Evolutionary conservation across 176 grass and related monocot genomes (phyloP), one percentile per base, ranked within the genome.

Genomic region (Oryza officinalis): DNA sequence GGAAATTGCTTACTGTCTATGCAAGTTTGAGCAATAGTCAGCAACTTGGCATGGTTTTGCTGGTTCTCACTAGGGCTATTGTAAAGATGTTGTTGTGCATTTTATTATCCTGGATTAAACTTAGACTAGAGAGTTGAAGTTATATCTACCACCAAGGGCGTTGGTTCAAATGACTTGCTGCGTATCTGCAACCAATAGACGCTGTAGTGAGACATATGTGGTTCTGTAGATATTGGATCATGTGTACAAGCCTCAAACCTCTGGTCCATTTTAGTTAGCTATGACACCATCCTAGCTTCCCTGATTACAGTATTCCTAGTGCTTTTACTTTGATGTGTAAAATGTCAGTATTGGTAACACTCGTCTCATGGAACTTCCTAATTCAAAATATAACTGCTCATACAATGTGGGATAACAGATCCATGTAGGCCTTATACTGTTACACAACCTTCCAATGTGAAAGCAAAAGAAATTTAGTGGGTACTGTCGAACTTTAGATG

Each of bases 351-450:
- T 26, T 13, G 46, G 37, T 57, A 35, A 8, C 25, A 45, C 71
- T 50, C 37, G 49, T 37, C 38, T 28, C 1, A 12, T 76, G 23
- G 50, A 54, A 64, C 9, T 10, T 76, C 69, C 64, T 8, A 57
- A 2, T 40, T 67, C 26, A 60, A n/a, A 67, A 72, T 72, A 25
- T 79, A 69, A 84, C 14, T 76, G 46, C 6, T 27, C n/a, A 74
- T 80, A 50, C 15, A 69, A 49, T 63, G 18, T 31, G 9, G 49
- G n/a, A 49, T 9, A 20, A 12, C 3, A 20, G 1, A 26, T 69
- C 15, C 67, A 35, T 75, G 14, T 80, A 38, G 5, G 9, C 38
- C 44, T 80, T 72, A 28, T 63, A 50, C 13, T 50, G 4, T 50
- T 50, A 17, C 11, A 46, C 27, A 46, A 44, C 52, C 52, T 37